These are phyloP conservation scores for Raffaelea ambrosiae DNA, from an alignment of 2,329 filamentous ascomycete genomes.

Conservation along the genomic window DNA sequence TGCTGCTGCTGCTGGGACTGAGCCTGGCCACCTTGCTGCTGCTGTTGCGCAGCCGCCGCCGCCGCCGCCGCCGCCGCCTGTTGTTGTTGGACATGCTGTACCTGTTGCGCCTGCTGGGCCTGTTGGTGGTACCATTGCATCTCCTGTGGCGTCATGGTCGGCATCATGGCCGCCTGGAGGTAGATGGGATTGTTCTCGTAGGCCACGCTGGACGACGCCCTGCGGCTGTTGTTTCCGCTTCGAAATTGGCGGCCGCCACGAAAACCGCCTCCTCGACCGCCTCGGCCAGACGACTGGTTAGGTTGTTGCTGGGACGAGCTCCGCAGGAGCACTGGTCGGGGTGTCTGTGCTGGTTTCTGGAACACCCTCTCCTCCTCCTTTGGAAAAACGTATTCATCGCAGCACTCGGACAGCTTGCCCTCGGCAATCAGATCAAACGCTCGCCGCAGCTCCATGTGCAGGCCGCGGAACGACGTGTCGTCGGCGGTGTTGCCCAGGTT, in stretches of 20 bases:
- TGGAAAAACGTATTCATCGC: constrained; percentile 81
- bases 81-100: neutral
- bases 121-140: constrained; percentile 33
- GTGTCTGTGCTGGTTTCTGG: constrained; percentile 45
- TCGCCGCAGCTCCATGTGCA: constrained; percentile 81
- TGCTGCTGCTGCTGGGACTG: constrained; percentile 30
- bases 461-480: constrained; percentile 83
- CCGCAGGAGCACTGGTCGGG: constrained; percentile 48
- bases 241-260: constrained; percentile 39
- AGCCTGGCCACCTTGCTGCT: constrained; percentile 27
- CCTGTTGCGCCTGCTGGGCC: constrained; percentile 1
- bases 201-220: constrained; percentile 44
- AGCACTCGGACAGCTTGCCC: constrained; percentile 73
- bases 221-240: constrained; percentile 37
- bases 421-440: constrained; percentile 77
- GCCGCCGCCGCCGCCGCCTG: constrained; percentile 29
- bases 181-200: constrained; percentile 42
- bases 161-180: constrained; percentile 27
- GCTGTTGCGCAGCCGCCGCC: constrained; percentile 28
- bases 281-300: constrained; percentile 23
- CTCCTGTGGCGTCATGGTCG: constrained; percentile 36
- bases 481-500: constrained; percentile 96
- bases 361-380: constrained; percentile 65
- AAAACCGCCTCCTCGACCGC: constrained; percentile 39
- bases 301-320: constrained; percentile 52